phyloP scores from a whole-genome alignment of 2,329 filamentous ascomycete species.

The Pyricularia sp. region DNA sequence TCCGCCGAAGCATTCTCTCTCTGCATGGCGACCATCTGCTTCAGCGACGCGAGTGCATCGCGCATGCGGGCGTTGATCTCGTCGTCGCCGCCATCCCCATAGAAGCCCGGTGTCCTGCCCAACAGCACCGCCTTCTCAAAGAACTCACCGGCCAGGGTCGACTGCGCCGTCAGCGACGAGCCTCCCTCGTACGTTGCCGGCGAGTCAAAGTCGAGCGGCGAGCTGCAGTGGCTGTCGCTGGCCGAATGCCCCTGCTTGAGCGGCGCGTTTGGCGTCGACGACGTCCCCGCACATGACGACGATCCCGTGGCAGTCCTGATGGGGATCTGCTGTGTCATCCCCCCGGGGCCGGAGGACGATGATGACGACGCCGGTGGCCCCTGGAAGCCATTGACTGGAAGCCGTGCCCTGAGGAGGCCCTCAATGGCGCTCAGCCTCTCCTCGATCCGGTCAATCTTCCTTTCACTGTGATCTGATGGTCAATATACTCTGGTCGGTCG shows the following conservation, averaged over 20 bases:
- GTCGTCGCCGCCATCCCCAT: neutral
- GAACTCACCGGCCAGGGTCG: neutral
- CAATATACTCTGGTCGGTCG: too few relatives aligned
- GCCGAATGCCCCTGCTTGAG: neutral
- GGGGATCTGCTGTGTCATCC: neutral
- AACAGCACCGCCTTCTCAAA: neutral
- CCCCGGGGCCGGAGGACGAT: too few relatives aligned
- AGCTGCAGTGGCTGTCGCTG: neutral
- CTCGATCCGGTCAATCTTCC: constrained; percentile 2
- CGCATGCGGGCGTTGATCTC: neutral
- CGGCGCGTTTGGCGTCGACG: too few relatives aligned
- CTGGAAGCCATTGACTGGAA: too few relatives aligned
- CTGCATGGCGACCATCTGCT: constrained; percentile 3
- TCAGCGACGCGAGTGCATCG: neutral
- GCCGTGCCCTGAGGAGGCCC: neutral
- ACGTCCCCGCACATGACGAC: neutral
- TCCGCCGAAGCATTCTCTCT: neutral
- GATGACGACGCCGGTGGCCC: too few relatives aligned
- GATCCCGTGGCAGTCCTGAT: neutral
- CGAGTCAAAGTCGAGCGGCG: neutral
- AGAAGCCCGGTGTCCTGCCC: neutral
- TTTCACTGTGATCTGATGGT: neutral
- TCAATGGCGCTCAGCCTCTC: neutral
- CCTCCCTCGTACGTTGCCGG: neutral
- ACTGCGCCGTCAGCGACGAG: constrained; percentile 1